Base-by-base conservation (phyloP, 2,329 filamentous ascomycete genomes). In the Alternaria sp. region DNA sequence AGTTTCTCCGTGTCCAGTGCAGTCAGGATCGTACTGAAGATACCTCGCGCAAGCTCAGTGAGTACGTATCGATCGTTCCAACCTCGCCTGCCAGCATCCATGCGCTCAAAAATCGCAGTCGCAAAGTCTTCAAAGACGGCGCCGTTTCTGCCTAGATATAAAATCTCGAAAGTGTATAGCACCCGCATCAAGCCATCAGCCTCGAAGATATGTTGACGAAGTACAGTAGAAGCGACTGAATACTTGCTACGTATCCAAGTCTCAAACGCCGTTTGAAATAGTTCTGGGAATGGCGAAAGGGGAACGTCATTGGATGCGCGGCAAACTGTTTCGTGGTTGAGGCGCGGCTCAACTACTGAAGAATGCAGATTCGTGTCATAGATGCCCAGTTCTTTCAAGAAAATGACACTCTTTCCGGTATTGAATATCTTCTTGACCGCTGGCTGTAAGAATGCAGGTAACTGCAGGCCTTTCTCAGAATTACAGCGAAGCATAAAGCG, bases 11-110 rank as follows among this genome's bases (percentile, higher is more conserved):
- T 67, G 54, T 92, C 86, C 1, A 91, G 76, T 2, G 80, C 78
- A 0, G 78, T 66, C 4, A 76, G 49, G 1, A 86, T 69, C 0
- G 71, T 72, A 5, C 80, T 82, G 72, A 92, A 93, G 0, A 90
- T 87, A 55, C 88, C 88, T 57, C 92, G 90, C 0, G 90, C 88
- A 2, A 92, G 79, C 65, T 93, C 91, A 0, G 90, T 95, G 28
- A 97, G 80, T 0, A 90, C 83, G 70, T 94, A 96, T 21, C 88
- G 86, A 73, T 97, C 92, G 61, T 89, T 88, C 93, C 93, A 97
- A 34, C 77, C 77, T 71, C 76, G 72, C 80, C 82, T 77, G 11
- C 79, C 78, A 48, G 76, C 81, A 65, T 95, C 90, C 42, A 97
- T 84, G 48, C 90, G 88, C 54, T 88, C 85, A 71, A 97, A 97